Evolutionary conservation across 2,329 filamentous ascomycete genomes (phyloP).

Genomic region (Microcyclospora tardicrescens): DNA sequence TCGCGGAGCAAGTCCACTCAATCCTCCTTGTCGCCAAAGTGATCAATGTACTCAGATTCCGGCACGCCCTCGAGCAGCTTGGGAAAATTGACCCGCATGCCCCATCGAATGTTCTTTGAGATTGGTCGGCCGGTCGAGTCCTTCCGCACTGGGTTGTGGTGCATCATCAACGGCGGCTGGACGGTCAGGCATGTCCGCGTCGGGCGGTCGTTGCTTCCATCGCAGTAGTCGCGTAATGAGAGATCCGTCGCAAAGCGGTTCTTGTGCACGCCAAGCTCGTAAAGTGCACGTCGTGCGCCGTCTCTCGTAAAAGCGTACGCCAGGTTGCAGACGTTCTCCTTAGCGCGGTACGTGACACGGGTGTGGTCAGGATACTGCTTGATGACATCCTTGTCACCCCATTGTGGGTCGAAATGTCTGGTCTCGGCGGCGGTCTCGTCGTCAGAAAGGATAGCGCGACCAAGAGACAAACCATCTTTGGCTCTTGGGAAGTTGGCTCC

Average conservation of each 20-base stretch:
- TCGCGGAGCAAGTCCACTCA: too few relatives aligned
- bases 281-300: slow-evolving; percentile 31
- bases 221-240: slow-evolving; percentile 20
- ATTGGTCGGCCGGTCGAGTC: slow-evolving; percentile 18
- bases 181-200: slow-evolving; percentile 30
- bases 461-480: slow-evolving; percentile 6
- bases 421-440: slow-evolving; percentile 13
- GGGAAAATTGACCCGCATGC: slow-evolving; percentile 30
- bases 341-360: slow-evolving; percentile 29
- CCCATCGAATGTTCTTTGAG: slow-evolving; percentile 28
- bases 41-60: slow-evolving; percentile 10
- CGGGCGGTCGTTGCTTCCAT: slow-evolving; percentile 16
- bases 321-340: slow-evolving; percentile 27
- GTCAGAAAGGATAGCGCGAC: slow-evolving; percentile 10
- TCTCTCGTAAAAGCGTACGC: slow-evolving; percentile 34
- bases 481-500: slow-evolving; percentile 22
- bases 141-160: slow-evolving; percentile 28
- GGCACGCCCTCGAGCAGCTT: slow-evolving; percentile 24
- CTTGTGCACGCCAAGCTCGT: slow-evolving; percentile 31
- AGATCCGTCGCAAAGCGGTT: slow-evolving; percentile 27
- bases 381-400: slow-evolving; percentile 6
- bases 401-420: slow-evolving; percentile 11
- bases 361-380: slow-evolving; percentile 24
- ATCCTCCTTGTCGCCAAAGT: not conserved
- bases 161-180: slow-evolving; percentile 34